A percentile compares a stretch with the other conserved stretches of the same genome.
These are phyloP conservation scores for Pleoardoris graminearum DNA, from an alignment of 2,329 filamentous ascomycete species.

Conservation along the genomic window DNA sequence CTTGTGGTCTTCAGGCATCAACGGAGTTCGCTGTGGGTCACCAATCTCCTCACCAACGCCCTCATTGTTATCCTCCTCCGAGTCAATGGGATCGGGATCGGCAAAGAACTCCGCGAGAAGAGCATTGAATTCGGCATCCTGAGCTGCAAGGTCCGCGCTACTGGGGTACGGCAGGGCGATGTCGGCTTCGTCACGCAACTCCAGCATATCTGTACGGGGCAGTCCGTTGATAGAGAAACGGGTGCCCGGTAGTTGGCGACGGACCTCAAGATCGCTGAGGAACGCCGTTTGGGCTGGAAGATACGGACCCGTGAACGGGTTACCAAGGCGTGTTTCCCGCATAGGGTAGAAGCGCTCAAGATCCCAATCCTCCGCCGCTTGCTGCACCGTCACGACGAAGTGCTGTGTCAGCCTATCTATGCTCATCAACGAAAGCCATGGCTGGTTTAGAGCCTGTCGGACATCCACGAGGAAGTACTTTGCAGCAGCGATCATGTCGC, in stretches of 20 bases:
- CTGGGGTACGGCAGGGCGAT: not conserved
- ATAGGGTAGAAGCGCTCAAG: not conserved
- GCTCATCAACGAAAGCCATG: not conserved
- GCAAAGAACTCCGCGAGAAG: not conserved
- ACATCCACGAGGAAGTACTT: not conserved
- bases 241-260: not conserved
- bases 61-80: not conserved
- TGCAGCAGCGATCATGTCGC: not conserved
- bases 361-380: not conserved
- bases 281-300: not conserved
- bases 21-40: too few species aligned
- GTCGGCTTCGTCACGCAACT: not conserved
- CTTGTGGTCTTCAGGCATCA: too few species aligned
- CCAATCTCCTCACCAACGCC: too few species aligned
- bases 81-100: not conserved
- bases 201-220: not conserved
- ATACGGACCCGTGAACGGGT: not conserved
- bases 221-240: not conserved
- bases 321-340: not conserved
- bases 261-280: not conserved
- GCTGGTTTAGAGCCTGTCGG: not conserved
- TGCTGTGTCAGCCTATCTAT: not conserved
- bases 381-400: not conserved
- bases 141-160: not conserved
- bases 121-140: not conserved